Percentiles rank a stretch among this genome's conserved stretches.
Evolutionary conservation across 768 basidiomycete species (phyloP).

Genomic region (Suillus cothurnatus): DNA sequence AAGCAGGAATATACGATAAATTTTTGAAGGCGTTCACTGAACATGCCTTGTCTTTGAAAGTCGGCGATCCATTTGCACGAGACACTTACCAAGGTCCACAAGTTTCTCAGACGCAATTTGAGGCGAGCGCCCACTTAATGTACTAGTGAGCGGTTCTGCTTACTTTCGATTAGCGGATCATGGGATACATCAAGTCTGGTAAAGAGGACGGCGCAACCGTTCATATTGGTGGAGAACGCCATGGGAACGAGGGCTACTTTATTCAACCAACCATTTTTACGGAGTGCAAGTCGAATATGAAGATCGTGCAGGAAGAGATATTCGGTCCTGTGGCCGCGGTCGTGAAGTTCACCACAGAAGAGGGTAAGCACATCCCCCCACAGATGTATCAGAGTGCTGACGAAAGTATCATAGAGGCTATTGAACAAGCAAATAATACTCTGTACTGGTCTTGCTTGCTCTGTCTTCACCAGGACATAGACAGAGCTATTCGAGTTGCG

Average conservation of each 20-base stretch:
- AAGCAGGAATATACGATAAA: slow-evolving; percentile 57
- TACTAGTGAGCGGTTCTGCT: too few species aligned
- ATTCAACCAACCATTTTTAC: slow-evolving; percentile 66
- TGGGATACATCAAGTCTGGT: slow-evolving; percentile 63
- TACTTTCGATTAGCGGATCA: slow-evolving; percentile 46
- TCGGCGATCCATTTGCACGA: slow-evolving; percentile 48
- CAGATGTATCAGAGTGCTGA: background rate
- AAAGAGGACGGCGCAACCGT: slow-evolving; percentile 61
- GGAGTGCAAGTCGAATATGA: slow-evolving; percentile 56
- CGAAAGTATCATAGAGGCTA: slow-evolving; percentile 23
- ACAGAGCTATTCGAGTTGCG: slow-evolving; percentile 44
- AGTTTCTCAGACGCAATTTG: slow-evolving; percentile 49
- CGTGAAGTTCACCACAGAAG: slow-evolving; percentile 63
- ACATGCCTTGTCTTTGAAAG: slow-evolving; percentile 32
- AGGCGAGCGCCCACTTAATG: slow-evolving; percentile 24
- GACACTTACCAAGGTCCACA: slow-evolving; percentile 50
- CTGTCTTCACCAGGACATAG: slow-evolving; percentile 52
- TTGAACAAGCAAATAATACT: slow-evolving; percentile 49
- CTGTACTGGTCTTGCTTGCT: slow-evolving; percentile 54
- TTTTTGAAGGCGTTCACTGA: slow-evolving; percentile 50
- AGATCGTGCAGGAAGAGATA: slow-evolving; percentile 60
- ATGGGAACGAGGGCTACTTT: slow-evolving; percentile 61
- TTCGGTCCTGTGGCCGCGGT: slow-evolving; percentile 72
- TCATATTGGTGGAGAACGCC: slow-evolving; percentile 54
- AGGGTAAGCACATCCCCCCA: slow-evolving; percentile 30